These are phyloP conservation scores for Biscogniauxia marginata DNA, from an alignment of 2,329 filamentous ascomycete genomes.

Conservation along the genomic window DNA sequence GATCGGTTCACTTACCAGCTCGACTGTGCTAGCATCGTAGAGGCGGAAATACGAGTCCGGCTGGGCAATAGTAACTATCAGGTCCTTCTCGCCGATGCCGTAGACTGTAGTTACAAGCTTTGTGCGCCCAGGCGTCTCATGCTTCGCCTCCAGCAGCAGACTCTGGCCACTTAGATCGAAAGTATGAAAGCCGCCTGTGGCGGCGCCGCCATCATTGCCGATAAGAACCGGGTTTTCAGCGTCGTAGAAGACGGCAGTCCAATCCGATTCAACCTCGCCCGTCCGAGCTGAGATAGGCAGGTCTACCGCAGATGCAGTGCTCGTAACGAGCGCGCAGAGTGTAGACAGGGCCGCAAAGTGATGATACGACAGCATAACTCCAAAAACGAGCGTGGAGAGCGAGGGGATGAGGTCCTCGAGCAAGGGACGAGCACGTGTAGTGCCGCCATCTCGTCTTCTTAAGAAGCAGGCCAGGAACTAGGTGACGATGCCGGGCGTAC, in stretches of 20 bases:
- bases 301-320: conserved; percentile 6
- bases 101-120: conserved; percentile 43
- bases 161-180: conserved; percentile 34
- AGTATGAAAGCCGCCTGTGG: conserved; percentile 41
- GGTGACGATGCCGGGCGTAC: neutral
- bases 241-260: conserved; percentile 40
- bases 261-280: conserved; percentile 40
- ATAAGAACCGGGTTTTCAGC: conserved; percentile 36
- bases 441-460: neutral
- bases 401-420: neutral
- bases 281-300: conserved; percentile 31
- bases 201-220: conserved; percentile 46
- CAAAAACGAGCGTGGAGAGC: neutral
- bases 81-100: conserved; percentile 35
- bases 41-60: conserved; percentile 42
- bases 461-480: neutral
- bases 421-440: neutral
- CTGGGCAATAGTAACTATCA: conserved; percentile 41
- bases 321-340: neutral
- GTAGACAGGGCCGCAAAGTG: neutral
- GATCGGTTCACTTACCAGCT: conserved; percentile 32
- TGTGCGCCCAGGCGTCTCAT: conserved; percentile 41
- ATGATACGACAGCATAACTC: neutral
- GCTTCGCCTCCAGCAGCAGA: conserved; percentile 32
- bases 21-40: conserved; percentile 35